Conservation (phyloP, 2,329 filamentous ascomycete species). For the Fusarium sp. region DNA sequence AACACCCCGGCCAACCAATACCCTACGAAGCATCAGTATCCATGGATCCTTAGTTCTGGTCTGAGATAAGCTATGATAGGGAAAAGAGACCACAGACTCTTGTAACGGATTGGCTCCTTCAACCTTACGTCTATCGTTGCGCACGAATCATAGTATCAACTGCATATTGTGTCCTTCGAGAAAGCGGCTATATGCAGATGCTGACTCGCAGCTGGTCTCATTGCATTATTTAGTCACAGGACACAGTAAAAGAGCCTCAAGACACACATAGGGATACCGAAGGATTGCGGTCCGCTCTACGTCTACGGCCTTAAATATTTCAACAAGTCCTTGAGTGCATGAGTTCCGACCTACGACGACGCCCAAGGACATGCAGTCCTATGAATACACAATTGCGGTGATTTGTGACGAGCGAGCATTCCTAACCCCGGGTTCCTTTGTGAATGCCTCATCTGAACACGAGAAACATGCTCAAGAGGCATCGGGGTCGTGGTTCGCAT, state of each 20-base stretch:
- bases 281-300: neutral
- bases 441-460: conserved; percentile 29
- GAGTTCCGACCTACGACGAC: neutral
- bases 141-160: conserved; percentile 1
- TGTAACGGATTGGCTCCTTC: neutral
- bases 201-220: neutral
- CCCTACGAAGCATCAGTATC: neutral
- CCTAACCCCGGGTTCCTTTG: neutral
- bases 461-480: conserved; percentile 21
- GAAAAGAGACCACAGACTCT: neutral
- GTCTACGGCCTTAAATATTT: neutral
- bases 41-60: neutral
- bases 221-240: neutral
- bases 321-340: neutral
- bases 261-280: neutral
- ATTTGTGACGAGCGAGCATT: conserved; percentile 13
- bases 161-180: conserved; percentile 22
- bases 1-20: neutral
- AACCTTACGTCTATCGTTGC: neutral
- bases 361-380: neutral
- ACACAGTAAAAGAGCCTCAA: conserved; percentile 10
- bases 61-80: neutral
- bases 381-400: conserved; percentile 22
- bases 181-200: conserved; percentile 17
- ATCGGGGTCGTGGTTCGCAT: conserved; percentile 10